Percentiles rank a stretch among this genome's conserved stretches.
phyloP scores from a whole-genome alignment of 1,284 basidiomycete species.

The Hortiboletus rubellus region DNA sequence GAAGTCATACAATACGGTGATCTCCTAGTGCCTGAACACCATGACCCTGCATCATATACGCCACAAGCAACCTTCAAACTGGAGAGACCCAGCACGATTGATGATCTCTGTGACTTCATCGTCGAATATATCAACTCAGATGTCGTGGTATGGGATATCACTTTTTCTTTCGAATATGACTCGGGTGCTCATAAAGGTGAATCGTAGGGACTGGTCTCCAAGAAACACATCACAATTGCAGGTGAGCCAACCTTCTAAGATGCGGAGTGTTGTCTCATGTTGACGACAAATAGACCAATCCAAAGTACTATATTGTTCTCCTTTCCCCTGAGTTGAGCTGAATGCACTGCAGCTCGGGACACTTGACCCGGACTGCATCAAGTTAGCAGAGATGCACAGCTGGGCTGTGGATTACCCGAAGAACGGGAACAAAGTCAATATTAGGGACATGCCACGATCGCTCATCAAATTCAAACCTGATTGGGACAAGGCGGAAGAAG shows the following conservation, averaged over 20 bases:
- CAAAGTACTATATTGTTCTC: constrained; percentile 40
- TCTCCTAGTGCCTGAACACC: constrained; percentile 51
- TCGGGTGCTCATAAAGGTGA: constrained; percentile 5
- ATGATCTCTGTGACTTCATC: constrained; percentile 80
- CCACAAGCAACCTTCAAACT: constrained; percentile 43
- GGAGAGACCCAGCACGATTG: constrained; percentile 58
- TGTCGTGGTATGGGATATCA: constrained; percentile 49
- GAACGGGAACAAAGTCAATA: constrained; percentile 65
- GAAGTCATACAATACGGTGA: constrained; percentile 51
- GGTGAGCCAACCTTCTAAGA: constrained; percentile 35
- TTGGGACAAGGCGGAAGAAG: constrained; percentile 71
- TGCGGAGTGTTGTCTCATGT: not conserved
- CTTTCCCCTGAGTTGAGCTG: not conserved
- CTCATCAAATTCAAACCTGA: constrained; percentile 71
- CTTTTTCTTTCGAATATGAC: not conserved
- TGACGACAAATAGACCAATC: constrained; percentile 57
- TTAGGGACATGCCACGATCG: constrained; percentile 46
- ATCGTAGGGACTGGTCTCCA: constrained; percentile 61
- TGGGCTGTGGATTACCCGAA: constrained; percentile 75
- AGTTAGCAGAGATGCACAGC: constrained; percentile 65
- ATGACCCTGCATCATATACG: constrained; percentile 56
- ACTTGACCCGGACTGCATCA: constrained; percentile 59
- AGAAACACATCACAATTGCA: constrained; percentile 71
- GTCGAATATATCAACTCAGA: constrained; percentile 84
- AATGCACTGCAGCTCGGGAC: constrained; percentile 54